Evolutionary conservation across 2,329 filamentous ascomycete species (phyloP).

Genomic region (Beauveria medogensis): DNA sequence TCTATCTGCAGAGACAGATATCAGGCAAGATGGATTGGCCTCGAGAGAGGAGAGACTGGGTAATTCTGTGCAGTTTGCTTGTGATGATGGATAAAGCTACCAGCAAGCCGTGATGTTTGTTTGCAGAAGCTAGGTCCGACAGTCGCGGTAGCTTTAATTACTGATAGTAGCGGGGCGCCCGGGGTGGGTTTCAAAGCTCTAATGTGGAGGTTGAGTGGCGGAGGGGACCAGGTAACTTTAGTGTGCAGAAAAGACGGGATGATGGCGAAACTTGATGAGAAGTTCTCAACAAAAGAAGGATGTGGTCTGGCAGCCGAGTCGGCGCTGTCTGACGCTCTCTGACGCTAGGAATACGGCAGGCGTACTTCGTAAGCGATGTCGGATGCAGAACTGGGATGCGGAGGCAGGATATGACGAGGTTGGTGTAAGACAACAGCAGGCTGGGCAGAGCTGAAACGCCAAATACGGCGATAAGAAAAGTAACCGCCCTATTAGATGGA

Average conservation of each 20-base stretch:
- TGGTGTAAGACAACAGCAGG: slow-evolving; percentile 1
- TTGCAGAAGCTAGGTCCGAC: background rate
- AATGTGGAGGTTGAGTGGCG: background rate
- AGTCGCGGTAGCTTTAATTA: background rate
- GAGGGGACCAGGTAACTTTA: background rate
- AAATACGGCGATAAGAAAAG: background rate
- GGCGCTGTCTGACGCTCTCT: background rate
- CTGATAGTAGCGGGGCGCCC: background rate
- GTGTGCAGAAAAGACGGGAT: background rate
- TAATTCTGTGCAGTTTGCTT: background rate
- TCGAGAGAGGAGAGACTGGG: background rate
- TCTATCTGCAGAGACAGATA: background rate
- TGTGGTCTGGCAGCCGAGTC: background rate
- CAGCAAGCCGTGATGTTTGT: background rate
- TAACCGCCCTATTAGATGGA: background rate
- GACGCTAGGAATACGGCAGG: slow-evolving; percentile 1
- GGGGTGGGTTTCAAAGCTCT: background rate
- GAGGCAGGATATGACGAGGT: background rate
- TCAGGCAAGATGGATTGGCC: background rate
- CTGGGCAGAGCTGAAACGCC: background rate
- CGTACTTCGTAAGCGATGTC: slow-evolving; percentile 5
- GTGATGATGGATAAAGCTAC: background rate
- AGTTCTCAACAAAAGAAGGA: background rate
- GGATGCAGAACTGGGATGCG: slow-evolving; percentile 7
- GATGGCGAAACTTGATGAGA: background rate